A percentile compares a stretch with the other conserved stretches of the same genome.
Conservation (phyloP, 495 filamentous ascomycete species). For the Talaromyces adpressus region DNA sequence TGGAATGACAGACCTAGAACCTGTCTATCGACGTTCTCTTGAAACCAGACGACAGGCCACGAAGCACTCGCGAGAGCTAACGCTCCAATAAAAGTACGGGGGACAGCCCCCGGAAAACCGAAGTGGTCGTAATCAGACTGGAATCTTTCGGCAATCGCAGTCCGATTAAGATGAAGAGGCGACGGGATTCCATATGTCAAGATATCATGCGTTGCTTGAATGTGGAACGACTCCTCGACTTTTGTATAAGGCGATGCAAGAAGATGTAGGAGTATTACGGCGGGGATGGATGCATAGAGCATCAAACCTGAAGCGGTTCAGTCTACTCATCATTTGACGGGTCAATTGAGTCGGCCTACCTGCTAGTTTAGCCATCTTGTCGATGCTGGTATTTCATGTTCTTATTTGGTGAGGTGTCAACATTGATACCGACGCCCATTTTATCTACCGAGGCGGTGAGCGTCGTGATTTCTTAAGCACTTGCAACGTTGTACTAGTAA, state of each 20-base stretch:
- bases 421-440: too few relatives aligned
- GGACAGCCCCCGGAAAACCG: slow-evolving; percentile 83
- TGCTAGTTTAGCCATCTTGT: slow-evolving; percentile 1
- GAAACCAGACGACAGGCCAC: slow-evolving; percentile 50
- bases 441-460: too few relatives aligned
- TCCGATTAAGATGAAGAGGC: slow-evolving; percentile 3
- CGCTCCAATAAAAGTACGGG: slow-evolving; percentile 81
- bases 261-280: slow-evolving; percentile 68
- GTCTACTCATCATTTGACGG: background rate
- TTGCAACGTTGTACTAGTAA: too few relatives aligned
- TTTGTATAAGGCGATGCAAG: slow-evolving; percentile 85
- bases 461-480: too few relatives aligned
- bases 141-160: slow-evolving; percentile 38
- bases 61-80: slow-evolving; percentile 62
- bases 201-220: slow-evolving; percentile 92
- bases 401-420: background rate
- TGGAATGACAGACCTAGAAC: slow-evolving; percentile 36
- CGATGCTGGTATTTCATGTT: background rate
- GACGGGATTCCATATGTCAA: slow-evolving; percentile 69
- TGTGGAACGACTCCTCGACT: slow-evolving; percentile 97
- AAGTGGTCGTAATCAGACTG: slow-evolving; percentile 76
- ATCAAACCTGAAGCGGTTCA: slow-evolving; percentile 18
- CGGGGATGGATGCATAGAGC: slow-evolving; percentile 52
- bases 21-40: slow-evolving; percentile 39
- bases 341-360: background rate